Conservation (phyloP, 306 rosid species). For the Begonia fuchsioides region DNA sequence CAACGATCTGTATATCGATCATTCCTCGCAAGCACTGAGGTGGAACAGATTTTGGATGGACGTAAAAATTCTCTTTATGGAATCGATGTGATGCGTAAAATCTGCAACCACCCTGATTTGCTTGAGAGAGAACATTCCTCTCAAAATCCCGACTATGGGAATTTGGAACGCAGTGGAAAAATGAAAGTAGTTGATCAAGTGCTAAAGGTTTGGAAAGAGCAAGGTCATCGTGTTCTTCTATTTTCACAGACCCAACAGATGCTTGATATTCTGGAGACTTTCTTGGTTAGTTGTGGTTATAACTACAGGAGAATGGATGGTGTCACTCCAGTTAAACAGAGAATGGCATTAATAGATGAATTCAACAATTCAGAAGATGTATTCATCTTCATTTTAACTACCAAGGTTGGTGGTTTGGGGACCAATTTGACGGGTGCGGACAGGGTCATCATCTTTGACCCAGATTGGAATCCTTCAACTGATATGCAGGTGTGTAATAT, state of each 20-base stretch:
- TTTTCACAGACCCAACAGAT: slow-evolving; percentile 88
- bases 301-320: slow-evolving; percentile 91
- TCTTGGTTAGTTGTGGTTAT: slow-evolving; percentile 42
- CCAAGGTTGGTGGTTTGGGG: slow-evolving; percentile 97
- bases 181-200: slow-evolving; percentile 91
- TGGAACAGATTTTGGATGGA: slow-evolving; percentile 84
- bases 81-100: slow-evolving; percentile 92
- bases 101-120: slow-evolving; percentile 97
- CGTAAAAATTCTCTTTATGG: slow-evolving; percentile 76
- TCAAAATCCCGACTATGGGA: slow-evolving; percentile 80
- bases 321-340: slow-evolving; percentile 68
- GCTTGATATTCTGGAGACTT: slow-evolving; percentile 78
- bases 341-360: slow-evolving; percentile 97
- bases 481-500: slow-evolving; percentile 97
- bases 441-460: slow-evolving; percentile 88
- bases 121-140: slow-evolving; percentile 89
- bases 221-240: slow-evolving; percentile 91
- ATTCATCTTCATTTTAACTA: slow-evolving; percentile 78
- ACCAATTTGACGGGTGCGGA: slow-evolving; percentile 91
- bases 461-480: slow-evolving; percentile 97
- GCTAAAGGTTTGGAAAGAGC: slow-evolving; percentile 93
- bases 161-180: slow-evolving; percentile 89
- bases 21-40: slow-evolving; percentile 96
- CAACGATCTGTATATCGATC: slow-evolving; percentile 88
- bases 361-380: slow-evolving; percentile 66